Evolutionary conservation across 768 basidiomycete genomes (phyloP).

Genomic region (Pisolithus tinctorius): DNA sequence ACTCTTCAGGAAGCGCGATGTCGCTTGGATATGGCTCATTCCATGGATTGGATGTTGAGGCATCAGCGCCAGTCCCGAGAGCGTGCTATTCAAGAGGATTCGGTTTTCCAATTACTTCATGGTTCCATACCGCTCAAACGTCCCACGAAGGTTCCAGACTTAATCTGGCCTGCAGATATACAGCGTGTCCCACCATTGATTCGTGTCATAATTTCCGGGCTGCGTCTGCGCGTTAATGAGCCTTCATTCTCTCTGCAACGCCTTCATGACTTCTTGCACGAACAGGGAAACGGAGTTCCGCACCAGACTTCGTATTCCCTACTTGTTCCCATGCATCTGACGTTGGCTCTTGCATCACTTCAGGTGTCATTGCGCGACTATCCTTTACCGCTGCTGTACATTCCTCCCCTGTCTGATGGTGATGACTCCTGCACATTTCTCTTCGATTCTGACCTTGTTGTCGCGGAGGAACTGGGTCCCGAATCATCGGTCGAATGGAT

Average conservation of each 20-base stretch:
- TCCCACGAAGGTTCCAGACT: constrained; percentile 32
- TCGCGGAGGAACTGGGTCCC: constrained; percentile 82
- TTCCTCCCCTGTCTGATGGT: constrained; percentile 41
- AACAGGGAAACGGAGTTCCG: constrained; percentile 65
- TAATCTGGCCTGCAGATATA: constrained; percentile 34
- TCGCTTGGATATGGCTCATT: constrained; percentile 63
- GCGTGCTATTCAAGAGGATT: constrained; percentile 44
- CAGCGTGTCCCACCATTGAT: constrained; percentile 57
- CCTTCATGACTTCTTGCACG: constrained; percentile 57
- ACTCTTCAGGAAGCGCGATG: constrained; percentile 64
- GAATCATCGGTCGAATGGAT: constrained; percentile 66
- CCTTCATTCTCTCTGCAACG: constrained; percentile 53
- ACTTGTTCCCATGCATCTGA: constrained; percentile 76
- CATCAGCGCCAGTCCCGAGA: constrained; percentile 39
- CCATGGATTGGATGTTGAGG: constrained; percentile 65
- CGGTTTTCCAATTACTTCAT: constrained; percentile 38
- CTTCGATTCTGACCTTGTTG: constrained; percentile 72
- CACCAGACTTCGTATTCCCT: constrained; percentile 67
- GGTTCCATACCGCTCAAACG: constrained; percentile 28
- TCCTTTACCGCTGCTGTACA: constrained; percentile 75
- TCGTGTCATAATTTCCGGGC: constrained; percentile 52
- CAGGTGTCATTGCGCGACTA: constrained; percentile 75
- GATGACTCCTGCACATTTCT: constrained; percentile 43
- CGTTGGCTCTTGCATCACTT: constrained; percentile 56
- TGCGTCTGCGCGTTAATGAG: constrained; percentile 47